phyloP scores from a whole-genome alignment of 768 basidiomycete species.

The Trametes cubensis region DNA sequence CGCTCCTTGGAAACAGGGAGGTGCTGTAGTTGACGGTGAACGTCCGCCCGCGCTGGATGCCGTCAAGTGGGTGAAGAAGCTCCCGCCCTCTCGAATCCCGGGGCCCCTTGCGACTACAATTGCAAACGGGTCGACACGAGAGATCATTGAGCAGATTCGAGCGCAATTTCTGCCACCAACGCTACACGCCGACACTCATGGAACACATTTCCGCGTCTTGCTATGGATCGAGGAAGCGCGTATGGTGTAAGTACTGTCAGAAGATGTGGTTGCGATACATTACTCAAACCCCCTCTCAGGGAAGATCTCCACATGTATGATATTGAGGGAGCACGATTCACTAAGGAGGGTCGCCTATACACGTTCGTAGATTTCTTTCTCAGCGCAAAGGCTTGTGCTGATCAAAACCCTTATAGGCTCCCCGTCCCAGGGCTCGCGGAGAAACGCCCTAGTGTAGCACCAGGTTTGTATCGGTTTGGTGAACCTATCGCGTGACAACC shows the following conservation, averaged over 20 bases:
- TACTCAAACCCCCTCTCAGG: conserved; percentile 20
- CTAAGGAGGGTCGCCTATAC: conserved; percentile 43
- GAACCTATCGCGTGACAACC: neutral
- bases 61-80: conserved; percentile 24
- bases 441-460: conserved; percentile 58
- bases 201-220: neutral
- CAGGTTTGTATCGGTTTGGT: conserved; percentile 38
- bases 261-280: neutral
- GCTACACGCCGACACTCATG: neutral
- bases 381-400: neutral
- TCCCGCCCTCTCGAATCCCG: conserved; percentile 24
- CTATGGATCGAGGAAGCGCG: neutral
- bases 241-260: neutral
- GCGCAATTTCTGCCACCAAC: neutral
- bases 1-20: conserved; percentile 11
- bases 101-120: neutral
- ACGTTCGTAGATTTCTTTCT: conserved; percentile 36
- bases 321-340: conserved; percentile 42
- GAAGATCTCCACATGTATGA: conserved; percentile 39
- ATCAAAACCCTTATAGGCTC: conserved; percentile 38
- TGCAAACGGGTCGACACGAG: neutral
- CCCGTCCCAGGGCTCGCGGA: conserved; percentile 58
- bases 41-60: conserved; percentile 23
- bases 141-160: neutral
- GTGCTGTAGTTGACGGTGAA: conserved; percentile 34